A percentile compares a stretch with the other conserved stretches of the same genome.
phyloP scores from a whole-genome alignment of 352 stramenopile species.

The Thraustochytrium striatum region DNA sequence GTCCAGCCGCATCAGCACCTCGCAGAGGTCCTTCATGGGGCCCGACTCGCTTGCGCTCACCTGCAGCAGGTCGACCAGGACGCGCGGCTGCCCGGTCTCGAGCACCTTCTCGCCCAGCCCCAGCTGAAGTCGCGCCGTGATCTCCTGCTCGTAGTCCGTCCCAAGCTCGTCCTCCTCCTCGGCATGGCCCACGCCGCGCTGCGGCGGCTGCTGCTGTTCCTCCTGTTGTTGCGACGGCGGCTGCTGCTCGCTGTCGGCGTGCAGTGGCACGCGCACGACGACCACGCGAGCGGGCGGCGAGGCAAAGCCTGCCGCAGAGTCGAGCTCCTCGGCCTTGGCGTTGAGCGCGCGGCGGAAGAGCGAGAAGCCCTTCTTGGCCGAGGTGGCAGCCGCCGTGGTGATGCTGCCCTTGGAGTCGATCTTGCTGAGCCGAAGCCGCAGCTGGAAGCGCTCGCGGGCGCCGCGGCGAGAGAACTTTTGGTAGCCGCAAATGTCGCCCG shows the following conservation, averaged over 20 bases:
- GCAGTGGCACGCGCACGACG: slow-evolving; percentile 19
- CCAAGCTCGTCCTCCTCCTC: slow-evolving; percentile 28
- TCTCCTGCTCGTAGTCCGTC: background rate
- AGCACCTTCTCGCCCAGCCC: slow-evolving; percentile 57
- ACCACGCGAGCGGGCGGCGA: slow-evolving; percentile 20
- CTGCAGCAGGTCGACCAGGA: slow-evolving; percentile 86
- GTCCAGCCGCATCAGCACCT: slow-evolving; percentile 87
- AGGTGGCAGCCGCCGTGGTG: background rate
- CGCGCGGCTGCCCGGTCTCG: slow-evolving; percentile 62
- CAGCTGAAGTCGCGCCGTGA: background rate
- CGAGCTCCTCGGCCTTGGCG: background rate
- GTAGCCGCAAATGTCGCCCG: background rate
- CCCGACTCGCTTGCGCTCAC: slow-evolving; percentile 71
- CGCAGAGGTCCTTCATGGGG: slow-evolving; percentile 74
- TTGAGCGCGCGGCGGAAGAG: background rate
- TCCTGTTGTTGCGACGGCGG: background rate
- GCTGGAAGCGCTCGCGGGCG: slow-evolving; percentile 5
- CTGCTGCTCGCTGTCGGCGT: background rate
- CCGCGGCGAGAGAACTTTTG: background rate
- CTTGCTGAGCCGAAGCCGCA: background rate
- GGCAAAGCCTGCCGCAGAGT: background rate
- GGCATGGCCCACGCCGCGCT: background rate
- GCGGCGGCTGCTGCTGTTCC: background rate
- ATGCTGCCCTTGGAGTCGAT: slow-evolving; percentile 41
- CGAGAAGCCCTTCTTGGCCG: background rate